These are phyloP conservation scores for Eutypella sp. DNA, from an alignment of 2,329 filamentous ascomycete species.

Conservation along the genomic window DNA sequence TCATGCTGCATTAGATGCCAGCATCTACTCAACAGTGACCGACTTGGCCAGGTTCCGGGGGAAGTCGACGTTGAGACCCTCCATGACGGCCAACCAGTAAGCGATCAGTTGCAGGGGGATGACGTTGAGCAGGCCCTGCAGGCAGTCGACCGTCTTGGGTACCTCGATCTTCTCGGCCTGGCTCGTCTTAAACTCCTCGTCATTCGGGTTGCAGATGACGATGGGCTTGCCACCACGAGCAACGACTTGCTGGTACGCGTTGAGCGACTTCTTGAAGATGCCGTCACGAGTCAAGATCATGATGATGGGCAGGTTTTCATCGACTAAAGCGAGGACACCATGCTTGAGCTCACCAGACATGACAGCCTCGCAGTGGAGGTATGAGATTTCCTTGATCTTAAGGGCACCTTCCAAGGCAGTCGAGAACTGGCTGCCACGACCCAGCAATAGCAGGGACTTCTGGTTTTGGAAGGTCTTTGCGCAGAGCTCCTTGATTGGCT, in stretches of 20 bases:
- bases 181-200: slow-evolving; percentile 81
- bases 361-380: slow-evolving; percentile 98
- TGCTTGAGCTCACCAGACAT: slow-evolving; percentile 99
- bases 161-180: slow-evolving; percentile 98
- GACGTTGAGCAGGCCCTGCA: slow-evolving; percentile 97
- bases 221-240: slow-evolving; percentile 94
- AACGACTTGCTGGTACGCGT: slow-evolving; percentile 99
- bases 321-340: slow-evolving; percentile 92
- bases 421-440: slow-evolving; percentile 92
- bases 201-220: slow-evolving; percentile 91
- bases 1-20: no score
- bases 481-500: slow-evolving; percentile 92
- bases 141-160: slow-evolving; percentile 87
- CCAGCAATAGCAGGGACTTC: slow-evolving; percentile 89
- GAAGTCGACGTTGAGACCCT: slow-evolving; percentile 97
- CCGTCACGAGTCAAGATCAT: slow-evolving; percentile 98
- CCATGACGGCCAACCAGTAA: slow-evolving; percentile 96
- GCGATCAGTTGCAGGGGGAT: slow-evolving; percentile 96
- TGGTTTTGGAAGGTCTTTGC: slow-evolving; percentile 92
- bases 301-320: slow-evolving; percentile 98
- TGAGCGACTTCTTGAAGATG: slow-evolving; percentile 98
- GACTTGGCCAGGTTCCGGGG: slow-evolving; percentile 98
- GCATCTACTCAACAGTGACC: slow-evolving; percentile 87
- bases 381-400: slow-evolving; percentile 99
- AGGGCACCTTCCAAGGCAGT: slow-evolving; percentile 95